Evolutionary conservation across 2,329 filamentous ascomycete genomes (phyloP), one percentile per base, ranked within the genome.

Genomic region (Aspergillus sojae): DNA sequence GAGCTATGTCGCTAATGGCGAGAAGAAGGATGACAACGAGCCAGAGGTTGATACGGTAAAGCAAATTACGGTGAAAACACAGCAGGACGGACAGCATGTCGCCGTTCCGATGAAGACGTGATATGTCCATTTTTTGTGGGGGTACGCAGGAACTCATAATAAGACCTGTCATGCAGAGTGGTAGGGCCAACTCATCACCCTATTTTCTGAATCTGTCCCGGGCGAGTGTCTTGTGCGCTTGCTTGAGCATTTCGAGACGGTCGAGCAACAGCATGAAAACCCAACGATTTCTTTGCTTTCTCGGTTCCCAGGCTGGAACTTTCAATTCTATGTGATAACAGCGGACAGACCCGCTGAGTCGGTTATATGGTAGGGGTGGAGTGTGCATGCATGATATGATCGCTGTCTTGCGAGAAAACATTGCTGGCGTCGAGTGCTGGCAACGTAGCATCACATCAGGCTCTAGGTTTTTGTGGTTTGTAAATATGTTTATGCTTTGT

Each of bases 21-120:
- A 71, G 36, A 74, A 75, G 21, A 39, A 30, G 57, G 77, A 79
- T 41, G 28, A 81, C 30, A 80, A 83, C 21, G 57, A 63, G 26
- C 65, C 64, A 52, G 58, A 45, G 41, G 57, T 57, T 55, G 12
- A 82, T 79, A 66, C 79, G 80, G 6, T 77, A 39, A 68, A 74
- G 50, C 69, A 69, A 50, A 14, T 55, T 57, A 61, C 67, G 34
- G 64, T 62, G 48, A 67, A 70, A 36, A 61, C 60, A 30, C 45
- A 55, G 43, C 65, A 64, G 56, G 62, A 65, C 34, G 57, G 61
- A 45, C 66, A 61, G 16, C 56, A 57, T 52, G 53, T 56, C 50
- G 53, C 28, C 50, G 30, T 59, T 26, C 16, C 32, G 39, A 58
- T 59, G 50, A 64, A 61, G 52, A 53, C 48, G 50, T 70, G 65